phyloP scores from a whole-genome alignment of 495 filamentous ascomycete genomes.

The Letharia lupina region DNA sequence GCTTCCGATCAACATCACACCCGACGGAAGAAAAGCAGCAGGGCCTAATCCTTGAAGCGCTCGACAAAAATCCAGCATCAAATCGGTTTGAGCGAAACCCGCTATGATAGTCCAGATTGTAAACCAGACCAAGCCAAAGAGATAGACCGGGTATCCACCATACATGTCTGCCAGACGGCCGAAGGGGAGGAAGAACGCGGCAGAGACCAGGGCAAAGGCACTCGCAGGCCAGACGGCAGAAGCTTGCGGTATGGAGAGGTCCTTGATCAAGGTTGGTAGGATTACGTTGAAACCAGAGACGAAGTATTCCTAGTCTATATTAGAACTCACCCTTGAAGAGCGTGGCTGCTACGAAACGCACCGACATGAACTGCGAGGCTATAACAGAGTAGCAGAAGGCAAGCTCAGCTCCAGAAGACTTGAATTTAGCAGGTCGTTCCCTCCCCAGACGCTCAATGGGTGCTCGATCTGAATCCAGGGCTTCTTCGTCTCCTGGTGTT shows the following conservation, averaged over 20 bases:
- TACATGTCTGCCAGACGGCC: constrained; percentile 70
- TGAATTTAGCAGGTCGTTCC: constrained; percentile 60
- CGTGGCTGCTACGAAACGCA: constrained; percentile 31
- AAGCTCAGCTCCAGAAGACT: constrained; percentile 50
- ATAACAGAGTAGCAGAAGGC: constrained; percentile 65
- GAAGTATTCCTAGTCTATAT: constrained; percentile 55
- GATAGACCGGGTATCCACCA: constrained; percentile 66
- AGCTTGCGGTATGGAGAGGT: constrained; percentile 55
- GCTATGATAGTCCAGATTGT: constrained; percentile 61
- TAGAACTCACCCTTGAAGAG: background rate
- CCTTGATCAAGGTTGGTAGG: constrained; percentile 54
- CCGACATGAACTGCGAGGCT: constrained; percentile 65
- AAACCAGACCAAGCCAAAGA: constrained; percentile 62
- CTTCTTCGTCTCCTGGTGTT: constrained; percentile 2
- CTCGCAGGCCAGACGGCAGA: constrained; percentile 72
- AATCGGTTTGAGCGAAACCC: constrained; percentile 60
- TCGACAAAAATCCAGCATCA: constrained; percentile 67
- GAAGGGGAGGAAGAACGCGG: constrained; percentile 66
- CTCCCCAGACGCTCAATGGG: constrained; percentile 61
- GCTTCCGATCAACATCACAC: constrained; percentile 71
- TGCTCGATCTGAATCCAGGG: constrained; percentile 17
- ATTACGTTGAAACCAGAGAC: constrained; percentile 82
- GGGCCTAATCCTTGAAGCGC: constrained; percentile 74
- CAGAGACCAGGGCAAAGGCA: constrained; percentile 66
- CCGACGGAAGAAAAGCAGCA: constrained; percentile 67